Conservation (phyloP, 345 rosid species). For the Citrus medica region DNA sequence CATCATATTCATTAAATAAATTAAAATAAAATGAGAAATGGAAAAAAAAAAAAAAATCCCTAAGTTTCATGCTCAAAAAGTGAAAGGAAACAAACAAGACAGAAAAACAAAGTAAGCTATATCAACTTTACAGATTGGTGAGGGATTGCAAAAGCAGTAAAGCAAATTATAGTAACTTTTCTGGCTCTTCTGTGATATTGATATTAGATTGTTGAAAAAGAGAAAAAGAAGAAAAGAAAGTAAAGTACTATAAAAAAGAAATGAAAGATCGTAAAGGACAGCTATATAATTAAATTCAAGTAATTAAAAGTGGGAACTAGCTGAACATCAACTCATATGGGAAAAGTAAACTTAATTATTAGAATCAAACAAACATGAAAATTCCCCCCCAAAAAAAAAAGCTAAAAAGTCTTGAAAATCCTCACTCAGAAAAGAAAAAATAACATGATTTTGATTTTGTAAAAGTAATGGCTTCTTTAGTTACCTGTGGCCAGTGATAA, state of each 20-base stretch:
- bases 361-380: background rate
- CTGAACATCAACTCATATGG: slow-evolving; percentile 19
- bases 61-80: slow-evolving; percentile 11
- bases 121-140: slow-evolving; percentile 12
- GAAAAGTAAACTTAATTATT: background rate
- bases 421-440: slow-evolving; percentile 1
- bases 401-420: slow-evolving; percentile 2
- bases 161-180: slow-evolving; percentile 21
- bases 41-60: slow-evolving; percentile 3
- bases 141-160: slow-evolving; percentile 23
- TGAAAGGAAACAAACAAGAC: slow-evolving; percentile 20
- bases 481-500: slow-evolving; percentile 49
- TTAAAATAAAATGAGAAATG: background rate
- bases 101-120: slow-evolving; percentile 14
- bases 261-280: slow-evolving; percentile 19
- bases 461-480: slow-evolving; percentile 6
- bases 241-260: slow-evolving; percentile 19
- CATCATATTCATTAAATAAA: background rate
- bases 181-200: background rate
- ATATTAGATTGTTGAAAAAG: too few relatives aligned
- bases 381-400: background rate
- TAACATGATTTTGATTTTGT: slow-evolving; percentile 12
- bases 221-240: background rate
- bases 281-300: background rate
- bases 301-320: slow-evolving; percentile 18